Evolutionary conservation across 768 basidiomycete species (phyloP).

Genomic region (Russula foetens): DNA sequence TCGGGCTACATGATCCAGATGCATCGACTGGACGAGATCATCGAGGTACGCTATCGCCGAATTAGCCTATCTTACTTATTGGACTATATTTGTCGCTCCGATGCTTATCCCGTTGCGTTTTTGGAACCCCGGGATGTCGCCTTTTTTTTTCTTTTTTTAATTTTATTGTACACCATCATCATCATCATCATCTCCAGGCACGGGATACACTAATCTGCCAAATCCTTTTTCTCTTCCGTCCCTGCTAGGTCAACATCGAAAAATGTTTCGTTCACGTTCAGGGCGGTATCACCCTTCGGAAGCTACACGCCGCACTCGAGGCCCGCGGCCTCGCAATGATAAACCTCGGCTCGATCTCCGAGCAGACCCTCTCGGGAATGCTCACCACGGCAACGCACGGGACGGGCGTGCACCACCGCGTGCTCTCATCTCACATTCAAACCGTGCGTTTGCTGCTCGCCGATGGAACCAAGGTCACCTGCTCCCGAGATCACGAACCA

Average conservation of each 20-base stretch:
- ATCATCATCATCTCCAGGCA: slow-evolving; percentile 1
- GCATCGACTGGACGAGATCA: slow-evolving; percentile 56
- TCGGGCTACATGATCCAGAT: slow-evolving; percentile 79
- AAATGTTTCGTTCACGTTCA: slow-evolving; percentile 62
- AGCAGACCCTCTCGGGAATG: slow-evolving; percentile 89
- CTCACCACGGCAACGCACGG: slow-evolving; percentile 95
- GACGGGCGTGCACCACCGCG: slow-evolving; percentile 69
- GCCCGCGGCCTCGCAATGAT: slow-evolving; percentile 71
- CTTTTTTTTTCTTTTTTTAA: neutral
- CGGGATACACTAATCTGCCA: slow-evolving; percentile 18
- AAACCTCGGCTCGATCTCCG: slow-evolving; percentile 93
- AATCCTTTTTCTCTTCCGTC: neutral
- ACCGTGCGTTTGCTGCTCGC: slow-evolving; percentile 72
- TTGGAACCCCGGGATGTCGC: neutral
- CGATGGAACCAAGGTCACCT: slow-evolving; percentile 58
- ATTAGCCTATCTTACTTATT: slow-evolving; percentile 10
- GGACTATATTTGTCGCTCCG: neutral
- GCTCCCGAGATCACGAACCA: slow-evolving; percentile 50
- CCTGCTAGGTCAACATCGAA: slow-evolving; percentile 55
- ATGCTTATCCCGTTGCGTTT: neutral
- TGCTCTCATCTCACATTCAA: slow-evolving; percentile 74
- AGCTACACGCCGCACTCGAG: slow-evolving; percentile 62
- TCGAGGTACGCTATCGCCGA: slow-evolving; percentile 54
- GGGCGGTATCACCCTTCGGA: slow-evolving; percentile 70
- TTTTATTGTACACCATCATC: slow-evolving; percentile 1